A percentile compares a stretch with the other conserved stretches of the same genome.
Conservation (phyloP, 495 filamentous ascomycete genomes). For the Chaetomium cochliodes region DNA sequence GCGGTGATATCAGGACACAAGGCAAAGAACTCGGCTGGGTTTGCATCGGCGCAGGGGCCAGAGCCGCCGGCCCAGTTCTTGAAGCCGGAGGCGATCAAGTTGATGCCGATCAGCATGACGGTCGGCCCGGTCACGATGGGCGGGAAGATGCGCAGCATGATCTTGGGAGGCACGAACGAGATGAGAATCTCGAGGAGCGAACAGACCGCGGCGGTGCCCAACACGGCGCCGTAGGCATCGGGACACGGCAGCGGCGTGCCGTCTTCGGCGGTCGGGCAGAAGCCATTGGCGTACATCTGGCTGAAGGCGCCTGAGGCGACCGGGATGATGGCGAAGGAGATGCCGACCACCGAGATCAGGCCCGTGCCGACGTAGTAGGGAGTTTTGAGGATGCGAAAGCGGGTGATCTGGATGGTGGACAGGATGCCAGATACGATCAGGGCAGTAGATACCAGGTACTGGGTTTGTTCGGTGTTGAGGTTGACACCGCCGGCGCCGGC, state of each 20-base stretch:
- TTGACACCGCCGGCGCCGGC: constrained; percentile 64
- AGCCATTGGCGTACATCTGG: constrained; percentile 85
- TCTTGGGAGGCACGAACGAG: constrained; percentile 66
- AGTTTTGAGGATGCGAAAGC: constrained; percentile 77
- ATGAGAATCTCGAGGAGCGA: constrained; percentile 72
- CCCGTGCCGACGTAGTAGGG: constrained; percentile 88
- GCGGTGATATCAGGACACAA: constrained; percentile 70
- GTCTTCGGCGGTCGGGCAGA: constrained; percentile 62
- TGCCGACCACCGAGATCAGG: constrained; percentile 85
- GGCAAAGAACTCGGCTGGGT: constrained; percentile 54
- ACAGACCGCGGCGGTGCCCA: constrained; percentile 71
- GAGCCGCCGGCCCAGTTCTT: constrained; percentile 81
- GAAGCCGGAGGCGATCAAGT: constrained; percentile 73
- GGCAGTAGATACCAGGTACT: constrained; percentile 87
- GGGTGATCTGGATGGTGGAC: constrained; percentile 76
- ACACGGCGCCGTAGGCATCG: constrained; percentile 77
- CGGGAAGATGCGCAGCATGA: constrained; percentile 78
- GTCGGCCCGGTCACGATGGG: constrained; percentile 86
- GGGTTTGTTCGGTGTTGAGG: constrained; percentile 55
- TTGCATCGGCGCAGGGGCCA: constrained; percentile 58
- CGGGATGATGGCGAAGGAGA: constrained; percentile 84
- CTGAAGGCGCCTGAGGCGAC: constrained; percentile 72
- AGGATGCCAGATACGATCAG: constrained; percentile 83
- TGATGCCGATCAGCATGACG: constrained; percentile 66
- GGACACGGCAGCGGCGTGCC: constrained; percentile 76